These are phyloP conservation scores for Ophiostoma himal-ulmi DNA, from an alignment of 2,329 filamentous ascomycete genomes.

Conservation along the genomic window DNA sequence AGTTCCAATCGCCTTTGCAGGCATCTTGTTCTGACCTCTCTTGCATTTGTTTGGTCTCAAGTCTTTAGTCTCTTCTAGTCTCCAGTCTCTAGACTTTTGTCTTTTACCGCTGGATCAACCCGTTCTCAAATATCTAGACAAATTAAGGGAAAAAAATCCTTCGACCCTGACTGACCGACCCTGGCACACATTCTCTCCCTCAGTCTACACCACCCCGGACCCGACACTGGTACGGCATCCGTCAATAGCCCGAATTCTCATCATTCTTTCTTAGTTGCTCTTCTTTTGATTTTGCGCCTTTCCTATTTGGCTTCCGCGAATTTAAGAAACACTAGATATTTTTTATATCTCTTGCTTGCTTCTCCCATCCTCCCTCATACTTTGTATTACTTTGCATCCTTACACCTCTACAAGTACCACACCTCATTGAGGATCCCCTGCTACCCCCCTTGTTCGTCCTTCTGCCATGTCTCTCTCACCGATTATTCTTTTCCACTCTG, in stretches of 20 bases:
- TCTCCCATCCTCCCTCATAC: background rate
- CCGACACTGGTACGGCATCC: background rate
- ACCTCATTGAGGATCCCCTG: background rate
- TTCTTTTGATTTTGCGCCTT: background rate
- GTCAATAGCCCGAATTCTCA: background rate
- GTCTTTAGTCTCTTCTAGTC: background rate
- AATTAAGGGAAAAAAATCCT: background rate
- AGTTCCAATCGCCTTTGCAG: background rate
- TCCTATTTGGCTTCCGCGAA: background rate
- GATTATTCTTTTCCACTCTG: conserved; percentile 5
- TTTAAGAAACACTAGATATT: background rate
- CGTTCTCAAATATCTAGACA: background rate
- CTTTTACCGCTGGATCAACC: background rate
- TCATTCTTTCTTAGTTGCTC: background rate
- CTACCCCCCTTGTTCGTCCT: background rate
- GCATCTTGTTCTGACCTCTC: background rate
- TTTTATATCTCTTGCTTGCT: background rate
- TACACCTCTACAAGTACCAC: background rate
- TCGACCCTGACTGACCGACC: background rate
- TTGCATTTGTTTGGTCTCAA: background rate
- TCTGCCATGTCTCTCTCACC: background rate
- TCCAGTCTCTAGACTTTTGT: background rate
- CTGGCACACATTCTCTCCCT: background rate
- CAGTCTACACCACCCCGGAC: background rate
- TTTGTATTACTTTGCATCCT: background rate